Evolutionary conservation across 495 filamentous ascomycete species (phyloP).

Genomic region (Beverwykella pulmonaria): DNA sequence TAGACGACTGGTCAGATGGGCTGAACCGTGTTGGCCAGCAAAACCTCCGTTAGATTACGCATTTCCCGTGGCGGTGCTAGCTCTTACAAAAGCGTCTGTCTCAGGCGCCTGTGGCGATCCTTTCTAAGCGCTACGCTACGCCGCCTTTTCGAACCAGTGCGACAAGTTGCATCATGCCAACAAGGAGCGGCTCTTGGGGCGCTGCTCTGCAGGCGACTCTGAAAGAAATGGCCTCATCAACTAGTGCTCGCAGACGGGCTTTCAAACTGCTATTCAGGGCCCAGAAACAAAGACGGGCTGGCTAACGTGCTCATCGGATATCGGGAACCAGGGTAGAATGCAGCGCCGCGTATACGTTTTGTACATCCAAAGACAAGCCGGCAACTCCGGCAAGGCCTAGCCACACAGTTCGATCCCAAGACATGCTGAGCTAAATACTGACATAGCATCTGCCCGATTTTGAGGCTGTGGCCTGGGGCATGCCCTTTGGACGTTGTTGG

Average conservation of each 20-base stretch:
- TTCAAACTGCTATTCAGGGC: too few species aligned
- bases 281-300: neutral
- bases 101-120: constrained; percentile 3
- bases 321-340: neutral
- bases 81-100: neutral
- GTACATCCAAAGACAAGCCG: neutral
- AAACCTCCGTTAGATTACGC: neutral
- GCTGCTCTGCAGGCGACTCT: too few species aligned
- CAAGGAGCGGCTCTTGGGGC: neutral
- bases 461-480: neutral
- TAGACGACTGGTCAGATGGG: neutral
- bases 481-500: neutral
- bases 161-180: neutral
- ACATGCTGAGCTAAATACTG: neutral
- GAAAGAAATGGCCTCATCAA: too few species aligned
- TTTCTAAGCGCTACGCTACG: constrained; percentile 4
- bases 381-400: neutral
- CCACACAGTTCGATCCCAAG: neutral
- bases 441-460: neutral
- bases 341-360: neutral
- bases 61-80: neutral
- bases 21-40: neutral
- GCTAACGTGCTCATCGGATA: neutral
- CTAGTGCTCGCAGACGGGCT: too few species aligned
- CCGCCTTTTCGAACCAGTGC: constrained; percentile 1